Base-by-base conservation (phyloP, 495 filamentous ascomycete species). In the Tuber borchii region DNA sequence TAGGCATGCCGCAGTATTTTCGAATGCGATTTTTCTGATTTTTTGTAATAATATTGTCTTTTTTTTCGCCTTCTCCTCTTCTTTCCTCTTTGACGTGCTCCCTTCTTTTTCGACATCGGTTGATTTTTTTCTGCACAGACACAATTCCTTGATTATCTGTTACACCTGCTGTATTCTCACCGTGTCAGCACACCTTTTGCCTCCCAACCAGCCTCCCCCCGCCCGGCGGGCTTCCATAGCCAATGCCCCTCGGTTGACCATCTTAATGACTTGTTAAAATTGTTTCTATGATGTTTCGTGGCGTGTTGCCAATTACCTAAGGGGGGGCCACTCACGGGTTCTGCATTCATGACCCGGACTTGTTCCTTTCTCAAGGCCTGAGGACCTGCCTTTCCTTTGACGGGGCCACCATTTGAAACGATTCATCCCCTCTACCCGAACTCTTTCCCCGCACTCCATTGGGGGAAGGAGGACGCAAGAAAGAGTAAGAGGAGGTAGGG, bases 231-330 rank as follows among this genome's bases (percentile, higher is more conserved):
- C 56, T 65, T 19, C 56, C 26, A 65, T 65, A 75, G 73, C 78
- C 78, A 79, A 79, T 79, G 70, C 77, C 70, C 77, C 79, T 79
- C 73, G 73, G 78, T 70, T 79, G 78, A 79, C 79, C 78, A 73
- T 73, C 76, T 79, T 77, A 77, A 79, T 77, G 78, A 76, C 78
- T 79, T 79, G 78, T 79, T 79, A 79, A 75, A 71, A 79, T 79
- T 79, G 78, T 79, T 79, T 79, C 78, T 75, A 75, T 75, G 71
- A 46, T 73, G 78, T 79, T 79, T 68, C 61, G 65, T 71, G 69
- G 76, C 76, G 73, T 79, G 76, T 79, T 76, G 73, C 78, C 78
- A 79, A 79, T 79, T 79, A 51, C 73, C 16, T 73, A 45, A 39
- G n/a, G n/a, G 44, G 46, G 37, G 17, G 26, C 14, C 56, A 34